Base-by-base conservation (phyloP, 768 basidiomycete genomes). In the Strobilomyces dryophilus region DNA sequence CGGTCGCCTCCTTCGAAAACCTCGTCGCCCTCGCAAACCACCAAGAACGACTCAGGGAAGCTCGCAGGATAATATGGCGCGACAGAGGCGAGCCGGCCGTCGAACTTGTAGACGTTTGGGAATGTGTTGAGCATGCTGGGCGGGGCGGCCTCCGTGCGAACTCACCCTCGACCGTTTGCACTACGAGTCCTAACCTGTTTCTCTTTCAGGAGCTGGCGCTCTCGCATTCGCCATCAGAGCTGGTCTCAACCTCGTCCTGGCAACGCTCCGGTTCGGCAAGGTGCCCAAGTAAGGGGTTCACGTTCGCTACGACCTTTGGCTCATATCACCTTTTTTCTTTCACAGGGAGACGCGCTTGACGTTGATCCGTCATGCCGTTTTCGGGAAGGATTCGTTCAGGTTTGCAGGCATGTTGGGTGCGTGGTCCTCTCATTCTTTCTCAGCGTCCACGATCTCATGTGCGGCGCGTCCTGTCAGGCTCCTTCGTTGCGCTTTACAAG, bases 321-420 rank as follows among this genome's bases (percentile, higher is more conserved):
- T 2, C 11, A 11, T 53, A 40, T 52, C 49, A 49, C 31, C 21
- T 8, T n/a, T 2, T 20, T 39, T 35, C n/a, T 32, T 44, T 24
- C 49, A 5, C 60, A 93, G 89, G 61, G 73, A 81, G n/a, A 69
- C 79, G 50, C 81, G 87, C 10, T 70, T 88, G 8, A 69, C 80
- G 5, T 67, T 93, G 21, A 76, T 97, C 46, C 81, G 87, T 4
- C 88, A 82, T 72, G 94, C 92, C 0, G 74, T 95, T 41, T 89
- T 97, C 59, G 93, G 93, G 0, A 56, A 74, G 39, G 94, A 97
- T 63, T 85, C 90, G 0, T 79, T 87, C 63, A 76, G 94, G 18
- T 95, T 95, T 57, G 90, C 85, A 5, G 83, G 85, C 0, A 95
- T 95, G 92, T 74, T 98, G 35, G 92, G 91, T 85, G 26, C 1